phyloP scores from a whole-genome alignment of 805 yeast species.

The Metschnikowia borealis region DNA sequence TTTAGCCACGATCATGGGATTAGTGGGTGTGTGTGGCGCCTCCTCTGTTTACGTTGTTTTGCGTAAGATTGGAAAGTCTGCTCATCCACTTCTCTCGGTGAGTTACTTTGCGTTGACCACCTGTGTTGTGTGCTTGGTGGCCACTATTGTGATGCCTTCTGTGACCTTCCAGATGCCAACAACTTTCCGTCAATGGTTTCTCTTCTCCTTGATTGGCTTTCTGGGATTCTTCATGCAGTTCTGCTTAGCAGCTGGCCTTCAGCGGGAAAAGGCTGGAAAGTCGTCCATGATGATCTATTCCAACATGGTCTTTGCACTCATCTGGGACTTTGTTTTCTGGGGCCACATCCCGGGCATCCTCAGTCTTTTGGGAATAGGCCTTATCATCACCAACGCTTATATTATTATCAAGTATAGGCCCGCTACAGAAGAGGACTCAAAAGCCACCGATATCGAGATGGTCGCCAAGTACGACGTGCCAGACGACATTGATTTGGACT shows the following conservation, averaged over 20 bases:
- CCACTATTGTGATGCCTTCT: conserved; percentile 54
- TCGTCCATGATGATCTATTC: conserved; percentile 74
- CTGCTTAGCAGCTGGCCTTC: conserved; percentile 75
- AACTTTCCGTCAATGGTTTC: conserved; percentile 59
- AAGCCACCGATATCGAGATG: conserved; percentile 3
- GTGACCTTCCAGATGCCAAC: conserved; percentile 59
- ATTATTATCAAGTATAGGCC: conserved; percentile 54
- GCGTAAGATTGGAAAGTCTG: conserved; percentile 69
- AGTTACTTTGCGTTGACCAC: conserved; percentile 68
- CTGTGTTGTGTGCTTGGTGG: conserved; percentile 49
- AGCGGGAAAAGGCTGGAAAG: conserved; percentile 71
- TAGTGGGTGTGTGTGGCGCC: conserved; percentile 68
- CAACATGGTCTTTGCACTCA: conserved; percentile 70
- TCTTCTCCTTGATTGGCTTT: conserved; percentile 59
- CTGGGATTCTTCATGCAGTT: conserved; percentile 84
- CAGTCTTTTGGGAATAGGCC: conserved; percentile 63
- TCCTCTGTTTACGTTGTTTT: conserved; percentile 66
- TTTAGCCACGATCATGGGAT: conserved; percentile 59
- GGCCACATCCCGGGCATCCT: conserved; percentile 66
- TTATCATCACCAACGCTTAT: conserved; percentile 65
- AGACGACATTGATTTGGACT: conserved; percentile 16
- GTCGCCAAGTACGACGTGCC: conserved; percentile 16
- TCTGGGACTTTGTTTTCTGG: conserved; percentile 73
- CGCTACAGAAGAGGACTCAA: conserved; percentile 5
- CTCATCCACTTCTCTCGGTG: conserved; percentile 78